phyloP scores from a whole-genome alignment of 768 basidiomycete genomes.

The Amanita exitialis region DNA sequence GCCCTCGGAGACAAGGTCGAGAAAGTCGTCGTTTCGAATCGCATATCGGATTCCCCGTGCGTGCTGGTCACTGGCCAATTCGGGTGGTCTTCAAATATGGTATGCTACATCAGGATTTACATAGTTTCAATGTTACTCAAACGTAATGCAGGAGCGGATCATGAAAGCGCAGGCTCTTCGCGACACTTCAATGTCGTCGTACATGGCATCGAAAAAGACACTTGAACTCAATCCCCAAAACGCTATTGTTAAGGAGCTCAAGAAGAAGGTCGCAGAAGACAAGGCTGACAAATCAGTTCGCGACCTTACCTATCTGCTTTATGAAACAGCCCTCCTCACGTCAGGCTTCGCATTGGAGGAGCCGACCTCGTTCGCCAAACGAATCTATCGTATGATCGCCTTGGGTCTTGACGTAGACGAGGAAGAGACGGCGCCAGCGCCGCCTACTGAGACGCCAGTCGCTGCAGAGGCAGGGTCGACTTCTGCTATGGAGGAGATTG shows the following conservation, averaged over 20 bases:
- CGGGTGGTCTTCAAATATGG: conserved; percentile 99
- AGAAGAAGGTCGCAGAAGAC: conserved; percentile 91
- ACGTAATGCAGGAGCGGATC: conserved; percentile 71
- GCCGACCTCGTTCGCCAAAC: conserved; percentile 89
- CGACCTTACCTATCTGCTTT: conserved; percentile 91
- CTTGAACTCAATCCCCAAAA: conserved; percentile 91
- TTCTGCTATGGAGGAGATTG: conserved; percentile 97
- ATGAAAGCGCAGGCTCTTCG: conserved; percentile 99
- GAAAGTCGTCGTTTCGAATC: conserved; percentile 97
- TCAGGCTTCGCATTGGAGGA: conserved; percentile 95
- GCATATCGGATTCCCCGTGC: conserved; percentile 93
- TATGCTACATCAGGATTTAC: conserved; percentile 18
- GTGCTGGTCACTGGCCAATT: conserved; percentile 98
- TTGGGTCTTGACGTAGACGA: conserved; percentile 87
- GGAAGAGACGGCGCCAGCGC: conserved; percentile 23
- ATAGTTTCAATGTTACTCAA: background rate
- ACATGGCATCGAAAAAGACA: conserved; percentile 99
- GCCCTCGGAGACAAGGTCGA: conserved; percentile 98
- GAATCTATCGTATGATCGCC: conserved; percentile 96
- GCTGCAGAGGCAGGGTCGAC: conserved; percentile 51
- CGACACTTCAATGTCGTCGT: conserved; percentile 95
- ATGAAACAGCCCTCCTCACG: conserved; percentile 93
- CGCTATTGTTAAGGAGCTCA: conserved; percentile 93
- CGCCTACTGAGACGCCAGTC: conserved; percentile 38
- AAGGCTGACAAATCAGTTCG: conserved; percentile 98